Percentiles rank a stretch among this genome's conserved stretches.
Conservation (phyloP, 352 stramenopile genomes). For the Pythium plurisporium region DNA sequence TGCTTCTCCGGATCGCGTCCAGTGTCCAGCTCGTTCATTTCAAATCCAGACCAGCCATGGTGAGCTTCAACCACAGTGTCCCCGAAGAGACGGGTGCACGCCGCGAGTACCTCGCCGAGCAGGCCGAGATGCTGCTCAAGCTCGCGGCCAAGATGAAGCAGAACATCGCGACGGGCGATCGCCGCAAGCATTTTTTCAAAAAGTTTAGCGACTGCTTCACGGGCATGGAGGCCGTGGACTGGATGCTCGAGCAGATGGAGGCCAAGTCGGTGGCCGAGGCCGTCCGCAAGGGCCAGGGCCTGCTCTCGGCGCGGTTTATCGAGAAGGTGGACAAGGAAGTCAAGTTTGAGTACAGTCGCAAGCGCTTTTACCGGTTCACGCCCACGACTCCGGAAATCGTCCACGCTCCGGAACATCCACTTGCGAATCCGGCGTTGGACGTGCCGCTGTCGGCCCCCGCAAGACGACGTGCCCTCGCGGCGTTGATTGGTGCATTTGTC, state of each 20-base stretch:
- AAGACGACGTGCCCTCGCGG: constrained; percentile 52
- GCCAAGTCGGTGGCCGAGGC: constrained; percentile 74
- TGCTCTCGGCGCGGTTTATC: constrained; percentile 64
- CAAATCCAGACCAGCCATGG: constrained; percentile 10
- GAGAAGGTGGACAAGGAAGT: constrained; percentile 79
- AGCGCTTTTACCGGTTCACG: constrained; percentile 77
- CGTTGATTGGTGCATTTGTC: constrained; percentile 72
- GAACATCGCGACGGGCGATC: constrained; percentile 69
- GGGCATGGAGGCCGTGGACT: constrained; percentile 81
- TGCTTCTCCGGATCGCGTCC: neutral
- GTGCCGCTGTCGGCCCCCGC: constrained; percentile 58
- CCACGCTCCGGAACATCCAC: constrained; percentile 32
- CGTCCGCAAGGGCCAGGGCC: constrained; percentile 72
- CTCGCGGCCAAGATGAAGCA: constrained; percentile 77
- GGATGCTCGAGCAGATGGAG: constrained; percentile 85
- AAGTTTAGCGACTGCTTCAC: constrained; percentile 82
- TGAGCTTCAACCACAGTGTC: constrained; percentile 27
- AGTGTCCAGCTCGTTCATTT: neutral
- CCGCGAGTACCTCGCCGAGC: constrained; percentile 36
- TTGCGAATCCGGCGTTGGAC: constrained; percentile 57
- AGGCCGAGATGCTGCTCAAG: constrained; percentile 62
- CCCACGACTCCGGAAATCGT: constrained; percentile 75
- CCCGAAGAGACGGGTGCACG: constrained; percentile 22
- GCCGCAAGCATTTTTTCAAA: constrained; percentile 71
- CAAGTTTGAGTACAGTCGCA: constrained; percentile 84